Conservation (phyloP, 768 basidiomycete genomes). For the Nidularia pulvinata region DNA sequence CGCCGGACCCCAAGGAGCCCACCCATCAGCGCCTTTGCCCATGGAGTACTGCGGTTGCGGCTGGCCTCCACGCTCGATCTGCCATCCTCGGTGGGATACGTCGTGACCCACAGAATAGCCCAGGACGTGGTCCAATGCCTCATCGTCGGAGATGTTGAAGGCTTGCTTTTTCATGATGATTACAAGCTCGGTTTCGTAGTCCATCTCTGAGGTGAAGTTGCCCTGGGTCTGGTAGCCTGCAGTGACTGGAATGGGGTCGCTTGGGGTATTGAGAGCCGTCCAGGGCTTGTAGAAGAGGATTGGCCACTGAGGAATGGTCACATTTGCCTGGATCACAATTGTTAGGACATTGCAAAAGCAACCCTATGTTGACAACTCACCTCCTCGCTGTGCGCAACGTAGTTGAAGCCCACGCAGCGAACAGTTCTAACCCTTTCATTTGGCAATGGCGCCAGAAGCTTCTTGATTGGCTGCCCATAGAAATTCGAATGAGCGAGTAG, state of each 20-base stretch:
- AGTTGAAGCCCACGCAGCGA: slow-evolving; percentile 33
- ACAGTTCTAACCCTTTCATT: slow-evolving; percentile 29
- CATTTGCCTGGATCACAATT: slow-evolving; percentile 18
- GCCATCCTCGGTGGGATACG: slow-evolving; percentile 42
- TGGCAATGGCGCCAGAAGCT: slow-evolving; percentile 28
- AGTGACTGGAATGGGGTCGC: slow-evolving; percentile 29
- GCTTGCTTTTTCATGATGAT: slow-evolving; percentile 38
- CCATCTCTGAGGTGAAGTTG: slow-evolving; percentile 37
- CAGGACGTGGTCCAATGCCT: slow-evolving; percentile 37
- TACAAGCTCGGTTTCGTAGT: slow-evolving; percentile 40
- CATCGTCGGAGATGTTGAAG: slow-evolving; percentile 39
- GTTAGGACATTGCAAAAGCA: background rate
- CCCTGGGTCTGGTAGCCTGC: slow-evolving; percentile 36
- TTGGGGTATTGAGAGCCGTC: slow-evolving; percentile 32
- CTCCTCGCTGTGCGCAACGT: slow-evolving; percentile 29
- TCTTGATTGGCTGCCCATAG: slow-evolving; percentile 22
- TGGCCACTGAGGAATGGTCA: slow-evolving; percentile 30
- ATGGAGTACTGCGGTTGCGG: slow-evolving; percentile 41
- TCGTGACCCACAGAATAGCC: slow-evolving; percentile 39
- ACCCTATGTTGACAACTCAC: slow-evolving; percentile 5
- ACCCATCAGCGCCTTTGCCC: slow-evolving; percentile 41
- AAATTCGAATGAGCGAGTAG: background rate
- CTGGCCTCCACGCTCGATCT: slow-evolving; percentile 37
- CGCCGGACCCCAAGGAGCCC: slow-evolving; percentile 39
- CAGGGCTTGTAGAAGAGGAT: slow-evolving; percentile 33